phyloP scores from a whole-genome alignment of 352 stramenopile species.

The Pseudoperonospora humuli region DNA sequence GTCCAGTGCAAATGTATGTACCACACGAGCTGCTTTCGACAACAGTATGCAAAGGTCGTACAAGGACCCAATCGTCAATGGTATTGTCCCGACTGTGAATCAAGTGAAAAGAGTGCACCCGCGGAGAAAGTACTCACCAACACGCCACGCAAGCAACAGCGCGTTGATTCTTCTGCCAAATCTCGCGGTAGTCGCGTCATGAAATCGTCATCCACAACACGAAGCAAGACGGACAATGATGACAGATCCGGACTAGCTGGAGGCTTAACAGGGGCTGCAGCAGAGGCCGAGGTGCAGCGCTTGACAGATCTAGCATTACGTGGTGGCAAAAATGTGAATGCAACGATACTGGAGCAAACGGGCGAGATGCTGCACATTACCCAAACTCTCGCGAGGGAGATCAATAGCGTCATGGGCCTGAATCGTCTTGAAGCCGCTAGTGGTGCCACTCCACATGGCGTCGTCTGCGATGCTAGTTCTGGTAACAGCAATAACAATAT shows the following conservation, averaged over 20 bases:
- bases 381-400: slow-evolving; percentile 38
- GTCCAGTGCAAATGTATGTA: slow-evolving; percentile 79
- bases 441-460: not conserved
- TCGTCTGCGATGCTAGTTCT: not conserved
- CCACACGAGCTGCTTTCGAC: slow-evolving; percentile 77
- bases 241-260: slow-evolving; percentile 8
- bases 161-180: slow-evolving; percentile 25
- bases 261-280: slow-evolving; percentile 7
- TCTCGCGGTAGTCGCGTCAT: slow-evolving; percentile 12
- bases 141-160: slow-evolving; percentile 32
- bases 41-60: slow-evolving; percentile 66
- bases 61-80: slow-evolving; percentile 58
- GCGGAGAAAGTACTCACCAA: slow-evolving; percentile 28
- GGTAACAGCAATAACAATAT: slow-evolving; percentile 6
- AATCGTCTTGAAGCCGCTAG: slow-evolving; percentile 13
- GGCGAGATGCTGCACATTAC: slow-evolving; percentile 69
- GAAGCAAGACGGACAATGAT: slow-evolving; percentile 15
- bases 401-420: slow-evolving; percentile 34
- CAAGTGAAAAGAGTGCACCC: slow-evolving; percentile 15
- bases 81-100: slow-evolving; percentile 77
- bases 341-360: slow-evolving; percentile 62
- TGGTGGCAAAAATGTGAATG: slow-evolving; percentile 64
- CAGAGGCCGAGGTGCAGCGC: slow-evolving; percentile 47
- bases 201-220: slow-evolving; percentile 11
- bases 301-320: slow-evolving; percentile 67